Evolutionary conservation across 108 stramenopile species (phyloP).

Genomic region (Tribonema minus): DNA sequence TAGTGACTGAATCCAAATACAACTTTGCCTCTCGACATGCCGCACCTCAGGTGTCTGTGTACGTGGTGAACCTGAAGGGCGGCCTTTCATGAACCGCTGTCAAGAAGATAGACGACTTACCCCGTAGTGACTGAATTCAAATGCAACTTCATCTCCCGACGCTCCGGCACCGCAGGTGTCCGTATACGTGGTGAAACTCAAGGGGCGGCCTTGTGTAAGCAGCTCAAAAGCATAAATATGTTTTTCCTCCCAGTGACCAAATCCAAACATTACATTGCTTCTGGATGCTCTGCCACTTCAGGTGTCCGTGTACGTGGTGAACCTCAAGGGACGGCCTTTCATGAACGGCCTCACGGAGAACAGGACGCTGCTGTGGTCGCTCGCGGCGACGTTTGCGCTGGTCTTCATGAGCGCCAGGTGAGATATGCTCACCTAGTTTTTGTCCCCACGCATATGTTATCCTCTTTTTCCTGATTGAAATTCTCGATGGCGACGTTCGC

Average conservation of each 20-base stretch:
- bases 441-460: no score
- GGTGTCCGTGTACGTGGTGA: constrained; percentile 94
- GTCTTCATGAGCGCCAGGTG: constrained; percentile 58
- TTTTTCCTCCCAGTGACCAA: no score
- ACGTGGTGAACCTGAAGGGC: constrained; percentile 94
- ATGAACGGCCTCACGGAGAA: constrained; percentile 97
- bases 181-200: constrained; percentile 94
- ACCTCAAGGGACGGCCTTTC: constrained; percentile 94
- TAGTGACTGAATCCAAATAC: no score
- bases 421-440: constrained; percentile 64
- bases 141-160: no score
- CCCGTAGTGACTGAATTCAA: no score
- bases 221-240: no score
- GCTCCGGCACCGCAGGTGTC: constrained; percentile 73
- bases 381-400: constrained; percentile 60
- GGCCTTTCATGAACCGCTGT: constrained; percentile 99
- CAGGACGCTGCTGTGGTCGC: constrained; percentile 81
- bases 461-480: no score
- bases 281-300: no score
- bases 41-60: constrained; percentile 80
- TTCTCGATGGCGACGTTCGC: no score
- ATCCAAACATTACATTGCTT: no score
- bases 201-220: constrained; percentile 96
- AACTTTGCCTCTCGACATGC: no score
- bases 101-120: no score